Evolutionary conservation across 2,329 filamentous ascomycete species (phyloP), one percentile per base, ranked within the genome.

Genomic region (Phialocephala sp.): DNA sequence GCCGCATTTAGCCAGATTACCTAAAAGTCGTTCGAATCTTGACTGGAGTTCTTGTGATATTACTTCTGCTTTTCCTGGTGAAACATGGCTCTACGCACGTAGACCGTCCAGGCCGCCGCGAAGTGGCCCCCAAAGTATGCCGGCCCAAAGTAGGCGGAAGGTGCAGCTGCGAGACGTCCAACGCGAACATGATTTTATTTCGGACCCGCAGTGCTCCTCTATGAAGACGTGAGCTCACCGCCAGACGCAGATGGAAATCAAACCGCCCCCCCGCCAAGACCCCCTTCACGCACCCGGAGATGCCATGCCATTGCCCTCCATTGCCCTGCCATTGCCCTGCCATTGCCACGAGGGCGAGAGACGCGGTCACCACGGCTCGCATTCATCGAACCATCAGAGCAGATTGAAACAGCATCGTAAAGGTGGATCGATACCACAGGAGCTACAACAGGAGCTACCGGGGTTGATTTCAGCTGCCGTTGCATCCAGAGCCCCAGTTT

Each of bases 1-100:
- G 22, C 50, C 27, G 11, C 14, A 54, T 54, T 54, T 54, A 32
- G 35, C 50, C 50, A 32, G 50, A 54, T 54, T 32, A 54, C 50
- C 27, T 54, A 32, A 54, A 54, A 2, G 45, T 22, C 8, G 8
- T 20, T 50, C 45, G n/a, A n/a, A n/a, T n/a, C n/a, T n/a, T n/a
- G n/a, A n/a, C n/a, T n/a, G n/a, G n/a, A n/a, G n/a, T n/a, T n/a
- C n/a, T n/a, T n/a, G n/a, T n/a, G n/a, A n/a, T n/a, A n/a, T n/a
- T n/a, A n/a, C n/a, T n/a, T n/a, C n/a, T n/a, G n/a, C n/a, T n/a
- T n/a, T n/a, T n/a, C n/a, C n/a, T n/a, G n/a, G 24, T 47, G 18
- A 50, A 50, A 27, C 45, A 50, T 24, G n/a, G 12, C 41, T 43
- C n/a, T 43, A 6, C n/a, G 14, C 15, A 15, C 41, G 14, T 43